These are phyloP conservation scores for Trametes sanguinea DNA, from an alignment of 768 basidiomycete genomes.

Conservation along the genomic window DNA sequence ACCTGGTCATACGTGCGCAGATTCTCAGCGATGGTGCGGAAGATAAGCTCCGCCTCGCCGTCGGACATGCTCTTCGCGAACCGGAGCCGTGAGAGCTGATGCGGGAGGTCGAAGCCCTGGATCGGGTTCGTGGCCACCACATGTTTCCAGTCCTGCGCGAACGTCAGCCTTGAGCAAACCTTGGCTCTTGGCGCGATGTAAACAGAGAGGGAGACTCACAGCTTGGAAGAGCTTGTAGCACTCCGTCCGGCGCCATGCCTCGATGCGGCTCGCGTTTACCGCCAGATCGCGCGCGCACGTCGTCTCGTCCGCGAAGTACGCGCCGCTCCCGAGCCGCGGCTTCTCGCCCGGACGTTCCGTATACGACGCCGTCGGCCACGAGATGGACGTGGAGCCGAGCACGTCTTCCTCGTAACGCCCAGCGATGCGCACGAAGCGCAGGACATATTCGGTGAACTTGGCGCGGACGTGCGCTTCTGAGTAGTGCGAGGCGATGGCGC, in stretches of 20 bases:
- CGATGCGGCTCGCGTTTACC: constrained; percentile 80
- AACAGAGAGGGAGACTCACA: constrained; percentile 45
- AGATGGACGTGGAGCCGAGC: constrained; percentile 70
- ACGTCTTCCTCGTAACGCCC: constrained; percentile 90
- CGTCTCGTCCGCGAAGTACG: constrained; percentile 74
- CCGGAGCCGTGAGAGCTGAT: constrained; percentile 84
- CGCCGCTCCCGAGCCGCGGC: constrained; percentile 74
- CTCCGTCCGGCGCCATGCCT: constrained; percentile 88
- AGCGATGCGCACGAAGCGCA: constrained; percentile 85
- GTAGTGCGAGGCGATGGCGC: constrained; percentile 89
- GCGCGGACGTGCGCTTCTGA: constrained; percentile 87
- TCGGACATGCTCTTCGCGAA: constrained; percentile 71
- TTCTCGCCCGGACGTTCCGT: constrained; percentile 42
- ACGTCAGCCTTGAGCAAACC: background rate
- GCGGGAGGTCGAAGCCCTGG: constrained; percentile 78
- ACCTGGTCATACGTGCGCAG: constrained; percentile 86
- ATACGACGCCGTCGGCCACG: constrained; percentile 63
- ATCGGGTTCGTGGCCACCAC: constrained; percentile 57
- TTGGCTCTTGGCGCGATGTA: background rate
- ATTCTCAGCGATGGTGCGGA: constrained; percentile 69
- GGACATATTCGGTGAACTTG: constrained; percentile 87
- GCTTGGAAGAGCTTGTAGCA: constrained; percentile 72
- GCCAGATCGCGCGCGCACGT: constrained; percentile 68
- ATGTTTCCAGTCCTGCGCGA: constrained; percentile 65
- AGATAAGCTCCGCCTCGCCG: constrained; percentile 72